Evolutionary conservation across 176 grass and related monocot species (phyloP), one percentile per base, ranked within the genome.

Genomic region (maize (Zea mays)): DNA sequence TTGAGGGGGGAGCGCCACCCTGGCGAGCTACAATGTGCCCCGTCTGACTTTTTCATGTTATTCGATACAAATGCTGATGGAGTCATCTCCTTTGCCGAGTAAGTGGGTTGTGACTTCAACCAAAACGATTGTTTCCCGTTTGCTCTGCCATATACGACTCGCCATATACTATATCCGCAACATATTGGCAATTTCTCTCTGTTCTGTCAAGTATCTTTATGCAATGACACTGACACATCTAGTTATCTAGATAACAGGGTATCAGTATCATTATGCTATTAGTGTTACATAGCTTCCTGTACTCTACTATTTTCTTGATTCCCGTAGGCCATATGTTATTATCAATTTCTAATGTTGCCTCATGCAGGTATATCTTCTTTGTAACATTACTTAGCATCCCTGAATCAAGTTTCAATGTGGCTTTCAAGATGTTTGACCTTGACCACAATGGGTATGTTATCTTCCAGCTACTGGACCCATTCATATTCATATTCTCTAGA

Each of bases 371-470:
- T 64, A 98, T 97, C 75, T 97, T 97, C 81, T 94, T 97, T 69
- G 89, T 97, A 77, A 97, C 94, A 75, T 74, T 97, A 58, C 94
- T 97, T 76, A 97, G 94, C 83, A 93, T 97, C 67, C 91, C 91
- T 79, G 89, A 92, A 78, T 90, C 94, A 15, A 97, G 94, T 82
- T 97, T 97, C 87, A 93, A 81, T 50, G 77, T 94, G 55, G 91
- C 94, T 88, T 97, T 97, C 58, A 97, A 97, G 90, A 97, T 97
- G 94, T 97, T 97, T 94, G 94, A 97, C 79, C 86, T 92, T 56
- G 87, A 97, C 72, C 87, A 91, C 80, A 92, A 71, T 67, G 94
- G 94, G 94, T 97, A 88, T 17, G 76, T 68, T 62, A 41, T 62
- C 45, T 66, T 74, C 42, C 11, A 82, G n/a, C 67, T 58, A 35